Base-by-base conservation (phyloP, 345 rosid species). In the Bruguiera parviflora region DNA sequence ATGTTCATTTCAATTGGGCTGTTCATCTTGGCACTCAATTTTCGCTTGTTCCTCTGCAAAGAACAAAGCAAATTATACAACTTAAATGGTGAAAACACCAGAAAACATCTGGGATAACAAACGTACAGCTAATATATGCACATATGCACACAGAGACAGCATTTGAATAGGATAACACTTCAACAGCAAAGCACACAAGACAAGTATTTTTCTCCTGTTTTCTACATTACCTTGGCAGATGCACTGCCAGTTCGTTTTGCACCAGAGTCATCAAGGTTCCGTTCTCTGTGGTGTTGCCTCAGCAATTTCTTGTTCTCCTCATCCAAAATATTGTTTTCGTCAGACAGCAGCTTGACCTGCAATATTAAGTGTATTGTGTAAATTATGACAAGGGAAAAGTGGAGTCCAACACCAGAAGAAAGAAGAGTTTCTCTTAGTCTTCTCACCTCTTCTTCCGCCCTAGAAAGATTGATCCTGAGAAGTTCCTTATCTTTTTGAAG, bases 391-490 rank as follows among this genome's bases (percentile, higher is more conserved):
- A 64, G 9, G 39, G 46, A 6, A 60, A 39, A 25, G 21, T 29
- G 20, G 56, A 71, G 52, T 58, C 63, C 33, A 29, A 51, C 21
- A 28, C 58, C 61, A 18, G 66, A 37, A 53, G 2, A 21, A 58
- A 43, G 49, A 43, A 43, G 49, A 19, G 6, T 9, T 28, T 53
- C 25, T 37, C 24, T 43, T 8, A 9, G 56, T 60, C 68, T 71
- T 57, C 74, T 80, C 64, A 84, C 94, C 89, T 89, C 94, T 37
- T 83, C 94, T 81, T 89, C 91, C 19, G 94, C 94, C 79, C 61
- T 82, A 61, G 66, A 67, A 47, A 89, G 89, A 77, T 86, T 89
- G 69, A 80, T 60, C 77, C 77, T 76, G 15, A 86, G 85, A 65
- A 78, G 81, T 63, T 86, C 89, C 83, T 89, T 86, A 27, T 78